Conservation (phyloP, 345 rosid genomes). For the Hibiscus trionum region DNA sequence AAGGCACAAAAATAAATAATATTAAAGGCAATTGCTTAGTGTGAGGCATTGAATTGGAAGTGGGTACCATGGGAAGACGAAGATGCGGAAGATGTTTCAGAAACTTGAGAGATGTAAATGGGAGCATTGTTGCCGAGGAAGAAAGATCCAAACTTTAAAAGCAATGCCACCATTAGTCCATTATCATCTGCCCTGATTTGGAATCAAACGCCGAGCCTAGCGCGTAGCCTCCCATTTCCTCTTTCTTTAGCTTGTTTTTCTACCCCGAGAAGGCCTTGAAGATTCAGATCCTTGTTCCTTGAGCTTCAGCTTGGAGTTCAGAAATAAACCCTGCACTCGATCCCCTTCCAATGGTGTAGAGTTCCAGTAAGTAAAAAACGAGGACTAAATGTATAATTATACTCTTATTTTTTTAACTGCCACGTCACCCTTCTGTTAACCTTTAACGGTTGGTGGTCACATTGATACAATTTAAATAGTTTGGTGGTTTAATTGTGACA, state of each 20-base stretch:
- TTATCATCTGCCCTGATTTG: constrained; percentile 64
- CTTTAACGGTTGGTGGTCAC: no score
- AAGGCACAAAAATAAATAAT: not conserved
- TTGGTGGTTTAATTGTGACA: no score
- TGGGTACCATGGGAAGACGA: constrained; percentile 18
- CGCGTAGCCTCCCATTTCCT: constrained; percentile 44
- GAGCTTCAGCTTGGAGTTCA: not conserved
- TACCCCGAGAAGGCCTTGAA: not conserved
- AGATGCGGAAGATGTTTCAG: constrained; percentile 24
- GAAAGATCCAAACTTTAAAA: constrained; percentile 70
- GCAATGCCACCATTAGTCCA: constrained; percentile 53
- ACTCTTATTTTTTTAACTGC: no score
- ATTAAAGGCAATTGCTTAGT: not conserved
- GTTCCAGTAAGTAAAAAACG: not conserved
- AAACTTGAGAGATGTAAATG: constrained; percentile 33
- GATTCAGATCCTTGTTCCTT: not conserved
- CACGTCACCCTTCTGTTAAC: no score
- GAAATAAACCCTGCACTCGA: not conserved
- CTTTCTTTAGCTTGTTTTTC: not conserved
- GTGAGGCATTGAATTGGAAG: not conserved
- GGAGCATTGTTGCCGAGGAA: constrained; percentile 60
- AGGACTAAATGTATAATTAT: no score
- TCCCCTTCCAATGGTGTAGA: not conserved
- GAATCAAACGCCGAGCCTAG: constrained; percentile 57
- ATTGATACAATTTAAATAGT: no score